Evolutionary conservation across 176 grass and related monocot species (phyloP).

Genomic region (Ananas comosus): DNA sequence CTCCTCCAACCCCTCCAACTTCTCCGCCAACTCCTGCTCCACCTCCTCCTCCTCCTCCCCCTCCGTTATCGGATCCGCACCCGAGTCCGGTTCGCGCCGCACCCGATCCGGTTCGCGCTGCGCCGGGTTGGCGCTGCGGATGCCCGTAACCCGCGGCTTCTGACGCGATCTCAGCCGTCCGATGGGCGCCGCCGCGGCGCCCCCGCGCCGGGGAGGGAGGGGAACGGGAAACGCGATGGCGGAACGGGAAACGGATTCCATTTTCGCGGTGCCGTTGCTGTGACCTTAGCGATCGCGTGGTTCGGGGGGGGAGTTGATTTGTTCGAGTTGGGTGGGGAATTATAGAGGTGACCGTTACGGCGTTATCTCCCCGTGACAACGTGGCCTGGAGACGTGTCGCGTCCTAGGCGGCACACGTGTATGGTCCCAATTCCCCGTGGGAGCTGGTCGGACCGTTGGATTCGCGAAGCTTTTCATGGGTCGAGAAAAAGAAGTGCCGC

Average conservation of each 20-base stretch:
- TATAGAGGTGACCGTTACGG: not conserved
- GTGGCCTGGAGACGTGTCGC: not conserved
- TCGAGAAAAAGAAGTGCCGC: too few species aligned
- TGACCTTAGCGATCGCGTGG: not conserved
- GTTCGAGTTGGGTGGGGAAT: not conserved
- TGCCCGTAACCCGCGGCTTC: not conserved
- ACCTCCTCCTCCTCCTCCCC: not conserved
- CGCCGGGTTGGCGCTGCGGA: conserved; percentile 1
- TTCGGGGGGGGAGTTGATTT: too few species aligned
- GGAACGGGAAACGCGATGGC: not conserved
- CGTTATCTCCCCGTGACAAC: not conserved
- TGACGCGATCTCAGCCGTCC: conserved; percentile 10
- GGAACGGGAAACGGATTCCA: conserved; percentile 11
- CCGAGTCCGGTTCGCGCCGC: not conserved
- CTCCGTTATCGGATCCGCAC: not conserved
- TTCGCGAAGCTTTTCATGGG: not conserved
- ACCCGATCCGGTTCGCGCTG: not conserved
- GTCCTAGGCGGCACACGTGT: not conserved
- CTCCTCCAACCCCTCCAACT: conserved; percentile 49
- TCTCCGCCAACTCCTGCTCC: conserved; percentile 11
- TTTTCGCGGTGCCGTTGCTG: not conserved
- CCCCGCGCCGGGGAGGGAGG: not conserved
- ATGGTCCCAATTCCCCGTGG: not conserved
- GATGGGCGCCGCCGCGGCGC: not conserved
- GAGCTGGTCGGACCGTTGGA: not conserved